phyloP scores from a whole-genome alignment of 192 early-diverging fungal genomes.

The Podila horticola region DNA sequence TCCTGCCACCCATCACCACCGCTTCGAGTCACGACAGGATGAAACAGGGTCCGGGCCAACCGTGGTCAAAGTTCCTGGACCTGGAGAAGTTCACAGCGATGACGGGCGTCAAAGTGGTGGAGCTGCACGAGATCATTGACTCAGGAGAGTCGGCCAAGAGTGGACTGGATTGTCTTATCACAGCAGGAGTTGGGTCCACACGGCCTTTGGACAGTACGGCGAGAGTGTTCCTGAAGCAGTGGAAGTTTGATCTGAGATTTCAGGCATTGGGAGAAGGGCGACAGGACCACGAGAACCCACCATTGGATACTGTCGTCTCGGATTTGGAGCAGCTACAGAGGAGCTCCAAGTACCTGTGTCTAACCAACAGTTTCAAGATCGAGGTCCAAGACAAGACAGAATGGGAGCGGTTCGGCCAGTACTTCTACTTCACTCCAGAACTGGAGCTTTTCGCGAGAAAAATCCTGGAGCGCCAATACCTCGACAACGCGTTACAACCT shows the following conservation, averaged over 20 bases:
- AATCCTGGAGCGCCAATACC: conserved; percentile 5
- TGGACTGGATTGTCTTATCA: conserved; percentile 17
- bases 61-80: conserved; percentile 38
- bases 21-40: conserved; percentile 24
- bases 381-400: conserved; percentile 22
- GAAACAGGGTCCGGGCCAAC: conserved; percentile 18
- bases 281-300: background rate
- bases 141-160: background rate
- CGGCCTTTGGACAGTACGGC: conserved; percentile 22
- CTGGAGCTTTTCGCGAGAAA: conserved; percentile 19
- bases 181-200: conserved; percentile 26
- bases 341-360: conserved; percentile 18
- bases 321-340: background rate
- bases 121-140: conserved; percentile 24
- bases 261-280: background rate
- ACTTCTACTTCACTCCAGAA: conserved; percentile 23
- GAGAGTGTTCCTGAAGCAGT: conserved; percentile 28
- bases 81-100: conserved; percentile 12
- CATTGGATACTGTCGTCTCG: conserved; percentile 10
- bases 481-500: background rate
- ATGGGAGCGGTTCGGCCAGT: conserved; percentile 37
- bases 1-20: conserved; percentile 32
- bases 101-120: conserved; percentile 22
- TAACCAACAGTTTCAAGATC: conserved; percentile 35
- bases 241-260: conserved; percentile 1